Conservation (phyloP, 805 yeast species). For the Nakazawaea holstii region DNA sequence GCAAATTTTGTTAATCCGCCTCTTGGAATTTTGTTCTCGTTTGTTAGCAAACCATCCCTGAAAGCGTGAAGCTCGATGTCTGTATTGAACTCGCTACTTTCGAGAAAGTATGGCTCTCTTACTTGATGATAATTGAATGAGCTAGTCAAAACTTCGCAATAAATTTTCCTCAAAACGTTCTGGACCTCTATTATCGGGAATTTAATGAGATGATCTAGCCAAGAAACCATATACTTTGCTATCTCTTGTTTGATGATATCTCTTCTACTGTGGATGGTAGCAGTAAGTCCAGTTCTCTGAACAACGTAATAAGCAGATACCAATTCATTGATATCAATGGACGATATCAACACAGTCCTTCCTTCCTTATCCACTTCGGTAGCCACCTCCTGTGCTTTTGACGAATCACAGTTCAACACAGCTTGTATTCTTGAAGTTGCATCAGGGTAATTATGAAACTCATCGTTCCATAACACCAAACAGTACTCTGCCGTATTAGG, state of each 20-base stretch:
- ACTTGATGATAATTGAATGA: slow-evolving; percentile 12
- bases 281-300: slow-evolving; percentile 46
- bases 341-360: slow-evolving; percentile 35
- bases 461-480: slow-evolving; percentile 75
- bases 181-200: slow-evolving; percentile 34
- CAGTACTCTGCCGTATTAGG: slow-evolving; percentile 32
- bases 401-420: slow-evolving; percentile 2
- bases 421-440: slow-evolving; percentile 11
- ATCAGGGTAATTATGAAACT: slow-evolving; percentile 47
- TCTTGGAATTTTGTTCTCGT: slow-evolving; percentile 28
- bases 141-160: slow-evolving; percentile 40
- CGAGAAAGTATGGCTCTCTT: slow-evolving; percentile 10
- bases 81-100: not conserved
- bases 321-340: slow-evolving; percentile 20
- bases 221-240: slow-evolving; percentile 38
- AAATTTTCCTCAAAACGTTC: slow-evolving; percentile 29
- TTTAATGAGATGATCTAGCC: slow-evolving; percentile 41
- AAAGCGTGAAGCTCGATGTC: slow-evolving; percentile 12
- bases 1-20: slow-evolving; percentile 7
- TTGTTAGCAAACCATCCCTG: slow-evolving; percentile 26
- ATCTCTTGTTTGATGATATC: slow-evolving; percentile 47
- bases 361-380: slow-evolving; percentile 45
- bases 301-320: slow-evolving; percentile 32
- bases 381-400: slow-evolving; percentile 32
- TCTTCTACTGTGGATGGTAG: slow-evolving; percentile 45